Evolutionary conservation across 2,329 filamentous ascomycete genomes (phyloP).

Genomic region (Trichoderma afroharzianum): DNA sequence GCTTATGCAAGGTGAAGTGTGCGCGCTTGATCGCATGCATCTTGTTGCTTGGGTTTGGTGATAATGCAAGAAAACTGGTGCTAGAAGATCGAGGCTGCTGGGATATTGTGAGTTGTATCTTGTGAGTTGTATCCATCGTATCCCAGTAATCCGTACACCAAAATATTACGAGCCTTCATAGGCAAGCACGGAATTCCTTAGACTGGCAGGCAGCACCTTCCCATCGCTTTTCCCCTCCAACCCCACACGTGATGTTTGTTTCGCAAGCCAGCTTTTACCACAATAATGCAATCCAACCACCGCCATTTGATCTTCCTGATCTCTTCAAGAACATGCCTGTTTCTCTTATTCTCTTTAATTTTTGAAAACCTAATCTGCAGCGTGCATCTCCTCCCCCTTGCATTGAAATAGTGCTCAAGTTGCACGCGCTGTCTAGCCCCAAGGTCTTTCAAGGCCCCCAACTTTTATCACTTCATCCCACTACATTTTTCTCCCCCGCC

Average conservation of each 20-base stretch:
- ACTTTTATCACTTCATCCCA: neutral
- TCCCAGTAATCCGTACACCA: neutral
- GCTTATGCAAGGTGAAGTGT: slow-evolving; percentile 8
- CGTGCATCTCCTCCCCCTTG: neutral
- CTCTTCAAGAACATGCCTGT: neutral
- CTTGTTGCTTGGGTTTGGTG: neutral
- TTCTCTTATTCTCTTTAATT: neutral
- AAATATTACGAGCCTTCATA: neutral
- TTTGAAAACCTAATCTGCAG: neutral
- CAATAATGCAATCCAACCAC: slow-evolving; percentile 13
- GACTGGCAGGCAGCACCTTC: slow-evolving; percentile 7
- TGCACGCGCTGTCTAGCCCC: neutral
- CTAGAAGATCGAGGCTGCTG: neutral
- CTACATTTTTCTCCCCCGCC: neutral
- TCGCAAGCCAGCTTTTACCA: neutral
- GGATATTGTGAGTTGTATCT: neutral
- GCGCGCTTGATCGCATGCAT: neutral
- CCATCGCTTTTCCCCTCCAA: neutral
- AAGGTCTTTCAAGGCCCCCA: too few species aligned
- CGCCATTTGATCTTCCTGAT: neutral
- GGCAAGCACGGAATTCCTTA: slow-evolving; percentile 8
- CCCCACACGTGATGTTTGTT: slow-evolving; percentile 17
- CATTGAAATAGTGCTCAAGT: neutral
- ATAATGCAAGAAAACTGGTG: neutral
- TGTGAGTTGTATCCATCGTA: neutral